phyloP scores from a whole-genome alignment of 2,329 filamentous ascomycete species.

The Parastagonospora nodorum region DNA sequence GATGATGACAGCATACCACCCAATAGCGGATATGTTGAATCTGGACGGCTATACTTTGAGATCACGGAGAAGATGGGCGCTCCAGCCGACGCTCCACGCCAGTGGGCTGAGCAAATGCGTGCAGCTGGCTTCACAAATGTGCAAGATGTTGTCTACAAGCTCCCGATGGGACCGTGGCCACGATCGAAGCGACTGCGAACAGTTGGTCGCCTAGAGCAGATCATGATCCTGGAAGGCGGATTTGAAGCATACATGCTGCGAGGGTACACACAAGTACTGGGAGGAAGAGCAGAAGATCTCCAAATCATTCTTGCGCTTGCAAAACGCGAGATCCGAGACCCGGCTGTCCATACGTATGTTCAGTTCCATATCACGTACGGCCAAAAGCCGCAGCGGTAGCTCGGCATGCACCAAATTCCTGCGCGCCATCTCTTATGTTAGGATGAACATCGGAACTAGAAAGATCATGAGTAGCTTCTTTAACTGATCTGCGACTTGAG shows the following conservation, averaged over 20 bases:
- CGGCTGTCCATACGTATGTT: conserved; percentile 28
- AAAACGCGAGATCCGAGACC: conserved; percentile 25
- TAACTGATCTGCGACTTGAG: too few species aligned
- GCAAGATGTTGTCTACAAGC: conserved; percentile 35
- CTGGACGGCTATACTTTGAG: conserved; percentile 24
- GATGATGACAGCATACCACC: conserved; percentile 27
- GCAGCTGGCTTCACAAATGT: conserved; percentile 53
- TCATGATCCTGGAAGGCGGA: conserved; percentile 29
- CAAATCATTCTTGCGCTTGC: conserved; percentile 22
- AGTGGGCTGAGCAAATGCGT: conserved; percentile 40
- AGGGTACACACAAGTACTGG: conserved; percentile 26
- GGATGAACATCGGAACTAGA: too few species aligned
- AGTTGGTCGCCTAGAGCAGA: conserved; percentile 23
- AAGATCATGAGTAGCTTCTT: too few species aligned
- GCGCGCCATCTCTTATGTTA: too few species aligned
- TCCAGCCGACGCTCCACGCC: conserved; percentile 37
- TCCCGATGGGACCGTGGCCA: conserved; percentile 37
- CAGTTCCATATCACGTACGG: conserved; percentile 29
- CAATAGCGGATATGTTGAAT: conserved; percentile 25
- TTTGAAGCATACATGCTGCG: conserved; percentile 32
- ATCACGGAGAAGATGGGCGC: conserved; percentile 33
- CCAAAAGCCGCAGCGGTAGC: conserved; percentile 13
- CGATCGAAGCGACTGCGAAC: conserved; percentile 26
- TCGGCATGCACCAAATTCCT: neutral
- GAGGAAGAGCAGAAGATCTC: conserved; percentile 19